Percentiles rank a stretch among this genome's conserved stretches.
Evolutionary conservation across 2,329 filamentous ascomycete genomes (phyloP).

Genomic region (Pyrenophora seminiperda): DNA sequence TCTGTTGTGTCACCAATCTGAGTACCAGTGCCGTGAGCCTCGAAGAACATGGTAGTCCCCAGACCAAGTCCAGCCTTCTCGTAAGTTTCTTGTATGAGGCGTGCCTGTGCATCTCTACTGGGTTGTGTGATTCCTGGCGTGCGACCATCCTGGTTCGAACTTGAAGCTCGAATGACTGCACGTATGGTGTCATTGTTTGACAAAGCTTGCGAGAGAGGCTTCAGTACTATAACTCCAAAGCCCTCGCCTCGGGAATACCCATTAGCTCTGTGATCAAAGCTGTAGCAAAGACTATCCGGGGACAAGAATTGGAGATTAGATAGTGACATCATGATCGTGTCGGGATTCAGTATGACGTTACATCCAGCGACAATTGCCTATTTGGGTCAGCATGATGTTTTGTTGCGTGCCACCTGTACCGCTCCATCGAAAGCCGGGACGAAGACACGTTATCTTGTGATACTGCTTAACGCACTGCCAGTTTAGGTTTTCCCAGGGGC

Average conservation of each 20-base stretch:
- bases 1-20: conserved; percentile 47
- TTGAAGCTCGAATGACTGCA: conserved; percentile 29
- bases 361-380: conserved; percentile 15
- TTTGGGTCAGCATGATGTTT: neutral
- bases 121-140: conserved; percentile 26
- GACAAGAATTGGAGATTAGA: conserved; percentile 25
- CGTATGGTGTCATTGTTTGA: conserved; percentile 31
- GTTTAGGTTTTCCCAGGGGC: too few relatives aligned
- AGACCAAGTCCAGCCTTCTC: conserved; percentile 41
- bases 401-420: too few relatives aligned
- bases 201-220: conserved; percentile 26
- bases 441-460: too few relatives aligned
- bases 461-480: too few relatives aligned
- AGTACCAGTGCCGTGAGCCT: conserved; percentile 56
- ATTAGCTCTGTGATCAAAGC: conserved; percentile 56
- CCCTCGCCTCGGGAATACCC: conserved; percentile 38
- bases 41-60: conserved; percentile 25
- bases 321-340: conserved; percentile 4
- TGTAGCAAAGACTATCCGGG: conserved; percentile 33
- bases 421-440: too few relatives aligned
- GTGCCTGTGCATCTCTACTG: conserved; percentile 52
- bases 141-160: conserved; percentile 21
- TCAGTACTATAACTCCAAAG: conserved; percentile 31
- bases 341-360: conserved; percentile 14
- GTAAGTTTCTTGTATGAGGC: conserved; percentile 40